Base-by-base conservation (phyloP, 1,139 yeast genomes). In the Sugiyamaella sp. region DNA sequence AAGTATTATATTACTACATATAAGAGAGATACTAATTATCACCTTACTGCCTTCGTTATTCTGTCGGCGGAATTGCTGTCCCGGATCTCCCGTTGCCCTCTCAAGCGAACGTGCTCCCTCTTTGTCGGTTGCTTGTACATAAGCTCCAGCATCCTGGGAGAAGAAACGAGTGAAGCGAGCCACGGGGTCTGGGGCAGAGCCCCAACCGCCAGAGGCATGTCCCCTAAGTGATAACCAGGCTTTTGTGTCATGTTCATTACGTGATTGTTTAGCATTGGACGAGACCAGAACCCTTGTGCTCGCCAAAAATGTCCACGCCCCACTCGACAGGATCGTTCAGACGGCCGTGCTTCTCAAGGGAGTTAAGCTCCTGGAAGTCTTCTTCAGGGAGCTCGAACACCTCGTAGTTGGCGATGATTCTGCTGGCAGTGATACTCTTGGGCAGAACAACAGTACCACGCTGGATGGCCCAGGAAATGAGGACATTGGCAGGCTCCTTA, bases 361-460 rank as follows among this genome's bases (percentile, higher is more conserved):
- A 63, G 61, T 74, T 73, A 49, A 86, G 71, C 24, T 66, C 68
- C 21, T 72, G 73, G 37, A 85, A 75, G 61, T 85, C 89, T 47
- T 77, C 85, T 8, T 76, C 74, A 2, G 76, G 63, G 50, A 88
- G 72, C 6, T 74, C 74, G 48, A 84, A 70, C 14, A 78, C 71
- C 57, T 79, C 67, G 56, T 80, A 72, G 72, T 88, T 88, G 52
- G 79, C 69, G 46, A 67, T 76, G 58, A 88, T 79, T 73, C 96
- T 81, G 9, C 71, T 66, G 6, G 80, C 78, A 32, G 79, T 82
- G 46, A 80, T 79, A 25, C 91, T 83, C 72, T 88, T 88, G 54
- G 95, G 91, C 60, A 88, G 73, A 10, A 84, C 86, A 29, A 82
- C 81, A 46, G 81, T 77, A 33, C 85, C 87, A 71, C 89, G 82